Base-by-base conservation (phyloP, 768 basidiomycete genomes). In the Pleurotus tuoliensis region DNA sequence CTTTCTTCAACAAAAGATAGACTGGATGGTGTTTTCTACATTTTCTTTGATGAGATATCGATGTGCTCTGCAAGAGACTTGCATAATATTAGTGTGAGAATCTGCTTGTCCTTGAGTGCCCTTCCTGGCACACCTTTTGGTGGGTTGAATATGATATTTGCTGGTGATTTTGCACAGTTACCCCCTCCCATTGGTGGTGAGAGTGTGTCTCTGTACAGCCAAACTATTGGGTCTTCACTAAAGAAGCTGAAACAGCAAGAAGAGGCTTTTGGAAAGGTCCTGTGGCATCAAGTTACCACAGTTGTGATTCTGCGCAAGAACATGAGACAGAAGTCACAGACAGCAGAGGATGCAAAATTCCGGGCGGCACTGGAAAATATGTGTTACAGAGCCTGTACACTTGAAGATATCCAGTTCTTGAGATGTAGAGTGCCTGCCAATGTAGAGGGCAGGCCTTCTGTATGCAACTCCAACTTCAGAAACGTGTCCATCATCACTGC, bases 41-140 rank as follows among this genome's bases (percentile, higher is more conserved):
- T 78, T 1, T 73, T 77, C 20, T 47, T 77, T 2, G 73, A 77
- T 66, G 76, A 78, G 56, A 56, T 76, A 0, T 76, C 74, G 0
- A 78, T 78, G 77, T 44, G 76, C 2, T 60, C 66, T 2, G 70
- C 68, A 54, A 15, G 56, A 16, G 63, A 66, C 24, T 41, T 75
- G 2, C 66, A 67, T 40, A 47, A 45, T 0, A 72, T 73, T 1
- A 65, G 63, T 58, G 57, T 58, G 4, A 48, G 56, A 18, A 56
- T 74, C 5, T 54, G 61, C 24, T 53, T 56, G 24, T 61, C 64
- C 1, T 64, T 52, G 9, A 57, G 59, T 15, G 30, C 30, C 9
- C 30, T 8, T 30, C 46, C 57, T 9, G 64, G 63, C 27, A 44
- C 46, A 6, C 59, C 69, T 3, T 77, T 73, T 66, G 73, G 73